Evolutionary conservation across 2,329 filamentous ascomycete genomes (phyloP).

Genomic region (Apiospora saccharicola): DNA sequence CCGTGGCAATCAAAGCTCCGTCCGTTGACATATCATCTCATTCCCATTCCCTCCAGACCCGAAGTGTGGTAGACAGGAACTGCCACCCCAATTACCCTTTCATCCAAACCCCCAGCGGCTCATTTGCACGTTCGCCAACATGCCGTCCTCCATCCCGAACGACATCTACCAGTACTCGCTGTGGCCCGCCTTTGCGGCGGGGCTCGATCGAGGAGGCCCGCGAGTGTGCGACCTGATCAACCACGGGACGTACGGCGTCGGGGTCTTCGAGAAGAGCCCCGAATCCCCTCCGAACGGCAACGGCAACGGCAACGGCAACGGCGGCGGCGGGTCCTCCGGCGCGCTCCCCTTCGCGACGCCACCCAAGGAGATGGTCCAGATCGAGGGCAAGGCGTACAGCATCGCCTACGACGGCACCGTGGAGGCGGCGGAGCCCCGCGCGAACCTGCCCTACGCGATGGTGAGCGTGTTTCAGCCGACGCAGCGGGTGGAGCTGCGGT

Average conservation of each 20-base stretch:
- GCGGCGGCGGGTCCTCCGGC: background rate
- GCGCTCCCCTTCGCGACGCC: background rate
- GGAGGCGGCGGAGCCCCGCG: background rate
- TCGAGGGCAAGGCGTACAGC: slow-evolving; percentile 4
- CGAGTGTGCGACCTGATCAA: slow-evolving; percentile 3
- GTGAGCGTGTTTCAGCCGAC: slow-evolving; percentile 20
- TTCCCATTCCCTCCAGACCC: background rate
- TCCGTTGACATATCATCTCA: too few species aligned
- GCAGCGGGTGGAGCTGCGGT: background rate
- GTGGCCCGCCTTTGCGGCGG: slow-evolving; percentile 3
- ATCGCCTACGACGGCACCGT: slow-evolving; percentile 15
- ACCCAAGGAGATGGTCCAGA: slow-evolving; percentile 3
- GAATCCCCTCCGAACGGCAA: background rate
- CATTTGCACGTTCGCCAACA: background rate
- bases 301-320: background rate
- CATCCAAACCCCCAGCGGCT: background rate
- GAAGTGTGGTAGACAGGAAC: background rate
- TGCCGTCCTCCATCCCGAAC: slow-evolving; percentile 4
- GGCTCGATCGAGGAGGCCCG: background rate
- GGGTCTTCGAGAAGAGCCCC: background rate
- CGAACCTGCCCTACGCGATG: slow-evolving; percentile 20
- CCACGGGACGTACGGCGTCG: slow-evolving; percentile 18
- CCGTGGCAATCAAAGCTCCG: background rate
- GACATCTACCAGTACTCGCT: slow-evolving; percentile 17
- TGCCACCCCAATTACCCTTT: background rate